Evolutionary conservation across 768 basidiomycete genomes (phyloP).

Genomic region (Trametes sanguinea): DNA sequence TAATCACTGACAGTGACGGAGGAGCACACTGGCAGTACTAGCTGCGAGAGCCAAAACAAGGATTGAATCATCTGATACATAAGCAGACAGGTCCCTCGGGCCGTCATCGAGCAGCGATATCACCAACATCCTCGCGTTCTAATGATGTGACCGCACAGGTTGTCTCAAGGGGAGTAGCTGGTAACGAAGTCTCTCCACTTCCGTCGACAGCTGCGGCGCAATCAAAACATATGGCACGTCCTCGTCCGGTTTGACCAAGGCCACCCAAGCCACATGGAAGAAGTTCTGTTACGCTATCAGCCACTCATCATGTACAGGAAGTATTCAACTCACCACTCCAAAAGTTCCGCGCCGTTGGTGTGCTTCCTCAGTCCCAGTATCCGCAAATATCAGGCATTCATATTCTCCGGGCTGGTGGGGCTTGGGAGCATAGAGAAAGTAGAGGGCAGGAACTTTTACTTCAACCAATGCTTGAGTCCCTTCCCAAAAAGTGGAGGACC

Average conservation of each 20-base stretch:
- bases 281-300: neutral
- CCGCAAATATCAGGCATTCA: neutral
- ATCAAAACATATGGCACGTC: neutral
- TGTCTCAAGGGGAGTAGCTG: too few species aligned
- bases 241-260: neutral
- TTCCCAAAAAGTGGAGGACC: neutral
- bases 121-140: too few species aligned
- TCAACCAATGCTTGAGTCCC: neutral
- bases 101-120: too few species aligned
- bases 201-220: neutral
- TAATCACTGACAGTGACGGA: too few species aligned
- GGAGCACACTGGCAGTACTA: too few species aligned
- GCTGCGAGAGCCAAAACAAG: too few species aligned
- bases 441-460: neutral
- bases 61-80: too few species aligned
- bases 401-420: neutral
- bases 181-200: too few species aligned
- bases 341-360: neutral
- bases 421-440: neutral
- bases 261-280: neutral
- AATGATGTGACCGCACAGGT: too few species aligned
- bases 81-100: too few species aligned
- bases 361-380: neutral
- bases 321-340: neutral
- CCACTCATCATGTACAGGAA: too few species aligned